These are phyloP conservation scores for Verbascum thapsus DNA, from an alignment of 257 asterid genomes.

Conservation along the genomic window DNA sequence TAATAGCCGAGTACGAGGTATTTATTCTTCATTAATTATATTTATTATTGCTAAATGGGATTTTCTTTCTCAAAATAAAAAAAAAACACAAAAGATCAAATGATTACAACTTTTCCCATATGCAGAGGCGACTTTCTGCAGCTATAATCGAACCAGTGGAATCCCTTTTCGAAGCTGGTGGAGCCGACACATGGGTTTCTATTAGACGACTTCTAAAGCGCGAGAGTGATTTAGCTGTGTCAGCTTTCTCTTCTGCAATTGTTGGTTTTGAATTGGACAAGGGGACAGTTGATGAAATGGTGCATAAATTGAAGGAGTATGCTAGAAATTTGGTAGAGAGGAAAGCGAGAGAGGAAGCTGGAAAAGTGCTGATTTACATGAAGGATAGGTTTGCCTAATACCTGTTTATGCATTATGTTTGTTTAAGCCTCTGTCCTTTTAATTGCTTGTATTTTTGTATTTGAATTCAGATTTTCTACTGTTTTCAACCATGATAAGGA, in stretches of 20 bases:
- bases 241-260: slow-evolving; percentile 42
- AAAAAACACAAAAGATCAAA: slow-evolving; percentile 2
- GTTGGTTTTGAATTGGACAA: slow-evolving; percentile 59
- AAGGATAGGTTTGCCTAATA: slow-evolving; percentile 53
- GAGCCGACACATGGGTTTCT: slow-evolving; percentile 57
- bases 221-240: slow-evolving; percentile 45
- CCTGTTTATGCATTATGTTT: background rate
- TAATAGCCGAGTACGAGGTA: slow-evolving; percentile 52
- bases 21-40: slow-evolving; percentile 24
- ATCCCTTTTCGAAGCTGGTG: slow-evolving; percentile 56
- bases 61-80: background rate
- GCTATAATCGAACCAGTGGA: slow-evolving; percentile 52
- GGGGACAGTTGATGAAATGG: slow-evolving; percentile 41
- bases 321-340: slow-evolving; percentile 50
- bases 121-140: slow-evolving; percentile 50
- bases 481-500: slow-evolving; percentile 65
- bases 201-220: slow-evolving; percentile 54
- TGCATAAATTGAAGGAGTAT: slow-evolving; percentile 44
- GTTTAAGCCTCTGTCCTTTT: background rate
- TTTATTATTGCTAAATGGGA: background rate
- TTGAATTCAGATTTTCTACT: slow-evolving; percentile 49
- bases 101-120: slow-evolving; percentile 19
- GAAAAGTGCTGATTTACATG: slow-evolving; percentile 59
- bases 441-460: slow-evolving; percentile 24
- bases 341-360: slow-evolving; percentile 69